Evolutionary conservation across 352 stramenopile genomes (phyloP).

Genomic region (Aphanomyces astaci): DNA sequence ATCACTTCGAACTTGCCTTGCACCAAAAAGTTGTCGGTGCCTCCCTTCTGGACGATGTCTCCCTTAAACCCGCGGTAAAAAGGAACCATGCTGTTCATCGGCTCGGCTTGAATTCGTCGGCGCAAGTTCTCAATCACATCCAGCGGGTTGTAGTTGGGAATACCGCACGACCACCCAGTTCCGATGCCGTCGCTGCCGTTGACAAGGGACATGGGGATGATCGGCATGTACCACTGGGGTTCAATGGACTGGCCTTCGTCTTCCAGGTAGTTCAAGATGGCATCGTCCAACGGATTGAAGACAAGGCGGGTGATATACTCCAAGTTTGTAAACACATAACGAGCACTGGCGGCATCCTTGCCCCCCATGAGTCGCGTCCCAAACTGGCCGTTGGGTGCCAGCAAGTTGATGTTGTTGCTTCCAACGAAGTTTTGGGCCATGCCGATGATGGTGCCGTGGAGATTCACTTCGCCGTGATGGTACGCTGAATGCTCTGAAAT

Average conservation of each 20-base stretch:
- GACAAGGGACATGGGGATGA: slow-evolving; percentile 96
- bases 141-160: slow-evolving; percentile 89
- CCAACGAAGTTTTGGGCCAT: slow-evolving; percentile 99
- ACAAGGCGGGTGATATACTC: slow-evolving; percentile 73
- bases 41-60: slow-evolving; percentile 74
- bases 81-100: slow-evolving; percentile 50
- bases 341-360: slow-evolving; percentile 90
- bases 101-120: slow-evolving; percentile 55
- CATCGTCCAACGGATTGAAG: slow-evolving; percentile 86
- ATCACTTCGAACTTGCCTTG: slow-evolving; percentile 74
- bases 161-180: slow-evolving; percentile 91
- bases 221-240: slow-evolving; percentile 89
- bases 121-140: slow-evolving; percentile 81
- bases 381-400: slow-evolving; percentile 95
- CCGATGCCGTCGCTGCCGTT: slow-evolving; percentile 97
- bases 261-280: slow-evolving; percentile 85
- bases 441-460: slow-evolving; percentile 94
- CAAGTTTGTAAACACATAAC: slow-evolving; percentile 94
- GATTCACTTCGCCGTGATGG: slow-evolving; percentile 95
- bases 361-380: slow-evolving; percentile 95
- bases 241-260: slow-evolving; percentile 91
- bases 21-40: slow-evolving; percentile 70
- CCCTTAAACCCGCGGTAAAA: slow-evolving; percentile 91
- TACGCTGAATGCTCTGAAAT: slow-evolving; percentile 98
- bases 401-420: slow-evolving; percentile 96